A percentile compares a stretch with the other conserved stretches of the same genome.
phyloP scores from a whole-genome alignment of 768 basidiomycete species.

The Suillus spraguei region DNA sequence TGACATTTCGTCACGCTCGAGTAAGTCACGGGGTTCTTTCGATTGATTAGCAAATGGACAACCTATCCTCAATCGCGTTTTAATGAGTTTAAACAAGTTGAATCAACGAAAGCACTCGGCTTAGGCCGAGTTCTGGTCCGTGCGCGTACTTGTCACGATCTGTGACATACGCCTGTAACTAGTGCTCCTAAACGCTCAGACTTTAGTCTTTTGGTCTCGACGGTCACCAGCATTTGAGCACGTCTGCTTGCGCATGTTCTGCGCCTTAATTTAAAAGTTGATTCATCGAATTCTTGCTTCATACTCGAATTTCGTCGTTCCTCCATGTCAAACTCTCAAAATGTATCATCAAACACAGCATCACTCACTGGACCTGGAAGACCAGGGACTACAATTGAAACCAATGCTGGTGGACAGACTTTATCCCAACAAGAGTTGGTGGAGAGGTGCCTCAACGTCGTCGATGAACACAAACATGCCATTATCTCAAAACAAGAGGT shows the following conservation, averaged over 20 bases:
- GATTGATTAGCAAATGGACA: no score
- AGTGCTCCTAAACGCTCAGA: not conserved
- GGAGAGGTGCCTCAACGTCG: not conserved
- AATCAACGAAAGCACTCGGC: not conserved
- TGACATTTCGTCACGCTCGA: not conserved
- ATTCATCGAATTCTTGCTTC: not conserved
- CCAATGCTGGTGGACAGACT: not conserved
- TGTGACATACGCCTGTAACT: not conserved
- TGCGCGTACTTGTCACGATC: not conserved
- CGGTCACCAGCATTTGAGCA: not conserved
- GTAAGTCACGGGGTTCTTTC: no score
- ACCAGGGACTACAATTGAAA: not conserved
- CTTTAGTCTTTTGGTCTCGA: not conserved
- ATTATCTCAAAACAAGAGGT: not conserved
- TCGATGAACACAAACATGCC: not conserved
- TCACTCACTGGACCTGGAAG: not conserved
- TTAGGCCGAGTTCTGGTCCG: not conserved
- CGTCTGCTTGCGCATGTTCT: not conserved
- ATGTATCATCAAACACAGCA: not conserved
- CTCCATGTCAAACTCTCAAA: not conserved
- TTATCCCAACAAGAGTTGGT: not conserved
- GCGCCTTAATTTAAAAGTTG: not conserved
- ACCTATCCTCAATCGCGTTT: no score
- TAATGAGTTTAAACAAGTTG: not conserved
- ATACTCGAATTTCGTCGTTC: not conserved